phyloP scores from a whole-genome alignment of 345 rosid genomes.

The Heritiera littoralis region DNA sequence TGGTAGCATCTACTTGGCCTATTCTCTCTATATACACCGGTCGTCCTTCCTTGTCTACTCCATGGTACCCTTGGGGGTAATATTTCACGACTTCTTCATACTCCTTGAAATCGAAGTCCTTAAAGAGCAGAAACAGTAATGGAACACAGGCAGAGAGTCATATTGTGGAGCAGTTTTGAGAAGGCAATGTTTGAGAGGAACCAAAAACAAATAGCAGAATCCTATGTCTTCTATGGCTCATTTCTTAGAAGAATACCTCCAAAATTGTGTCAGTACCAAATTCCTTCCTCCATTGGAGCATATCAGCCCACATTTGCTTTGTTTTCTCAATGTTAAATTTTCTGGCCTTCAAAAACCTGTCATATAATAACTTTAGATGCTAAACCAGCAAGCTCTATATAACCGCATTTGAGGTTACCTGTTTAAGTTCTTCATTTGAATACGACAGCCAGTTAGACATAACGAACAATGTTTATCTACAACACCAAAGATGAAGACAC shows the following conservation, averaged over 20 bases:
- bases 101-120: conserved; percentile 87
- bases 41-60: conserved; percentile 86
- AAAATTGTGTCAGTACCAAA: conserved; percentile 70
- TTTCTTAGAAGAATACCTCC: conserved; percentile 45
- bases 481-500: conserved; percentile 6
- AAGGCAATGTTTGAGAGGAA: not conserved
- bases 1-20: conserved; percentile 77
- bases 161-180: not conserved
- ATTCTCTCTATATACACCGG: conserved; percentile 89
- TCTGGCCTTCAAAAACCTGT: conserved; percentile 88
- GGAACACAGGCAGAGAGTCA: not conserved
- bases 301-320: conserved; percentile 90
- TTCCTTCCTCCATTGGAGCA: conserved; percentile 89
- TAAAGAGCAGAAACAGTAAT: conserved; percentile 3
- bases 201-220: not conserved
- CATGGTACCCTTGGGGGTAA: conserved; percentile 96
- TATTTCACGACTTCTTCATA: conserved; percentile 57
- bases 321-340: conserved; percentile 84
- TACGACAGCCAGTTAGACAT: not conserved
- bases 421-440: not conserved
- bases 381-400: not conserved
- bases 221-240: not conserved
- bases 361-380: too few relatives aligned
- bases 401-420: not conserved
- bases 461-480: not conserved